A percentile compares a stretch with the other conserved stretches of the same genome.
These are phyloP conservation scores for Metschnikowia arizonensis DNA, from an alignment of 805 yeast genomes.

Conservation along the genomic window DNA sequence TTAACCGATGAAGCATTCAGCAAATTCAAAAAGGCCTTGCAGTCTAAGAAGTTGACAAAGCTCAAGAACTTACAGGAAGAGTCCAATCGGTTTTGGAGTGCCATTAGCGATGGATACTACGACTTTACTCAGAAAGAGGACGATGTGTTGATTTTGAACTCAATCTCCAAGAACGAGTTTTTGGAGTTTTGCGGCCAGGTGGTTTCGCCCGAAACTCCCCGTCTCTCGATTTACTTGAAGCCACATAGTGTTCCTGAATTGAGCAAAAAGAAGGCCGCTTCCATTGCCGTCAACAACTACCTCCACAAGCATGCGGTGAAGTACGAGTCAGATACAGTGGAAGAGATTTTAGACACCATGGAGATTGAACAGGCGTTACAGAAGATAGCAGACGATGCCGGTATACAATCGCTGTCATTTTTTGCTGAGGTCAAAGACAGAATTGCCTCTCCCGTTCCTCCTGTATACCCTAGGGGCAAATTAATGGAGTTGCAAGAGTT, in stretches of 20 bases:
- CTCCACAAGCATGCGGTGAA: constrained; percentile 21
- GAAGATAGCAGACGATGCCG: constrained; percentile 6
- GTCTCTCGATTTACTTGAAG: constrained; percentile 41
- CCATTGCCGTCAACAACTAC: constrained; percentile 27
- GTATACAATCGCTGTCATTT: constrained; percentile 11
- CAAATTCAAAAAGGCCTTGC: constrained; percentile 65
- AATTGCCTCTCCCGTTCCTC: constrained; percentile 28
- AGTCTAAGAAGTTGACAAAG: constrained; percentile 62
- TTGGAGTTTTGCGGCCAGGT: constrained; percentile 48
- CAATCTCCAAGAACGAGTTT: constrained; percentile 54
- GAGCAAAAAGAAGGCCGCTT: constrained; percentile 19
- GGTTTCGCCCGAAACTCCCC: constrained; percentile 27
- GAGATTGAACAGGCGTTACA: constrained; percentile 19
- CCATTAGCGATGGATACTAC: constrained; percentile 71
- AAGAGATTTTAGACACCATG: constrained; percentile 8
- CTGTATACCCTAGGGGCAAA: constrained; percentile 47
- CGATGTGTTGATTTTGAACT: constrained; percentile 54
- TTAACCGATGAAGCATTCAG: constrained; percentile 63
- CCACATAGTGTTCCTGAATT: constrained; percentile 40
- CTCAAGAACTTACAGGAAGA: constrained; percentile 80
- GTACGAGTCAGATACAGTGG: constrained; percentile 26
- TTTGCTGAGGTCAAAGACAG: constrained; percentile 17
- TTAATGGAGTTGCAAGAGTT: constrained; percentile 46
- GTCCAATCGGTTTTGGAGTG: constrained; percentile 56
- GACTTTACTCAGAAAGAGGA: constrained; percentile 60